These are phyloP conservation scores for Stylosanthes scabra DNA, from an alignment of 331 rosid species.

Conservation along the genomic window DNA sequence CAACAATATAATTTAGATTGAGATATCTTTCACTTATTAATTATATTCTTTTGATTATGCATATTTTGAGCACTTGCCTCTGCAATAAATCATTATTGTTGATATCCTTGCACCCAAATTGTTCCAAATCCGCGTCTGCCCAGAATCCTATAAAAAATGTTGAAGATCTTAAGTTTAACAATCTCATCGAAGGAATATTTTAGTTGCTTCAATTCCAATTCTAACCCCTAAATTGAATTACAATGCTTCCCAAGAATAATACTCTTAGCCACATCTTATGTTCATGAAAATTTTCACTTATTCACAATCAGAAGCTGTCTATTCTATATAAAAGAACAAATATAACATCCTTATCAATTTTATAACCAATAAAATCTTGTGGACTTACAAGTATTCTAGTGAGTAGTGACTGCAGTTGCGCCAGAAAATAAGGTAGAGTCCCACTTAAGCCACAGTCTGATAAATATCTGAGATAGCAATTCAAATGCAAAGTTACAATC, in stretches of 20 bases:
- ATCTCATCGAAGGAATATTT: not conserved
- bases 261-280: conserved; percentile 39
- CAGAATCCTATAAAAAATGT: no score
- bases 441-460: conserved; percentile 56
- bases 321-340: no score
- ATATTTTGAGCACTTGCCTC: conserved; percentile 45
- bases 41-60: no score
- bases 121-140: no score
- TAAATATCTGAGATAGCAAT: conserved; percentile 57
- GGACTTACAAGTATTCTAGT: conserved; percentile 57
- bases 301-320: not conserved
- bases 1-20: not conserved
- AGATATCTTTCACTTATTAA: not conserved
- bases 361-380: not conserved
- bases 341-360: no score
- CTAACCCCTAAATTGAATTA: not conserved
- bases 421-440: conserved; percentile 52
- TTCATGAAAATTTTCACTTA: not conserved
- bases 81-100: conserved; percentile 49
- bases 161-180: no score
- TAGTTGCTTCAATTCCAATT: no score
- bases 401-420: conserved; percentile 41
- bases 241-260: conserved; percentile 53
- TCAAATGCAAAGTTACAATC: not conserved
- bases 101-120: conserved; percentile 43